Evolutionary conservation across 148 eudicot species (phyloP), one percentile per base, ranked within the genome.

Genomic region (Chenopodium suecicum): DNA sequence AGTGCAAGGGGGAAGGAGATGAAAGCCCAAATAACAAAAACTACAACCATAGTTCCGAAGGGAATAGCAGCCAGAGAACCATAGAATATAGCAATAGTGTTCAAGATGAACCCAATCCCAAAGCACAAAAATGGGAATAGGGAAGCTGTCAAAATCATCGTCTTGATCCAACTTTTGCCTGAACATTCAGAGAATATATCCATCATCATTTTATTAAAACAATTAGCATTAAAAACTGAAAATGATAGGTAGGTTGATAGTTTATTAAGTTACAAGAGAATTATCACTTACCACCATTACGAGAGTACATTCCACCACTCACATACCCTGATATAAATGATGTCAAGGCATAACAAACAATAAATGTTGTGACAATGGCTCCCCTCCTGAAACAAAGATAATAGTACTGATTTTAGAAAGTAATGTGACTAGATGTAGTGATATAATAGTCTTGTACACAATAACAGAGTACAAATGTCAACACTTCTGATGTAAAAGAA

Each of bases 221-320:
- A 17, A 34, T 50, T 31, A 46, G 23, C n/a, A 56, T 13, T 37
- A 44, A 41, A 34, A 41, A 74, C 50, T 37, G 58, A 41, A 34
- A 41, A 78, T 37, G 74, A 17, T 62, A 27, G 68, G n/a, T n/a
- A 81, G 19, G 10, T 10, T n/a, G 22, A 14, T 17, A 10, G 10
- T 10, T 12, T 6, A 14, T 56, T 56, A 56, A 52, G 29, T 10
- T 60, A 10, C 3, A 23, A 63, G 29, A 17, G 27, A 27, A 27
- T 20, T 54, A 50, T 37, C 64, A 78, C 93, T 81, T 87, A 91
- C 97, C 97, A 48, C 94, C 97, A 65, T 88, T 85, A 72, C 94
- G 93, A 58, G 94, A 90, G 78, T 94, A 91, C 97, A 94, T 94
- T 86, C 96, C 96, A 74, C 98, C 93, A 82, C 98, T 94, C 37